phyloP scores from a whole-genome alignment of 768 basidiomycete genomes.

The Mycena alexandri region DNA sequence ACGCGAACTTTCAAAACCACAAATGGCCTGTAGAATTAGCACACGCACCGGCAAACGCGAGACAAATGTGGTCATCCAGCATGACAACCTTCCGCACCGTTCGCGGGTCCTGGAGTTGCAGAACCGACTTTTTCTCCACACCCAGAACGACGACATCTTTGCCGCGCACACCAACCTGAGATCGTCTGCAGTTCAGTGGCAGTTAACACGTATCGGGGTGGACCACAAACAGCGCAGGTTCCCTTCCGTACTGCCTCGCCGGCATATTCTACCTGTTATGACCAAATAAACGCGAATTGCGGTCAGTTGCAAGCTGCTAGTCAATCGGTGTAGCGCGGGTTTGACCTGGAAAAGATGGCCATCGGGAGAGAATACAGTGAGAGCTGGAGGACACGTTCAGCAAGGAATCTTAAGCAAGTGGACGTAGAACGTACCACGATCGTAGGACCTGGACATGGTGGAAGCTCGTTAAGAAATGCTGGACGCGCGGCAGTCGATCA shows the following conservation, averaged over 20 bases:
- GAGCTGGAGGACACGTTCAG: conserved; percentile 63
- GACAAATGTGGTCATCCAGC: conserved; percentile 97
- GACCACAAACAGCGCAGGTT: conserved; percentile 86
- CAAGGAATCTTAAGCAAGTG: background rate
- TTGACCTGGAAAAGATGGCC: conserved; percentile 97
- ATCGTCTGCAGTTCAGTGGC: conserved; percentile 6
- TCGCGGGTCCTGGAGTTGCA: conserved; percentile 97
- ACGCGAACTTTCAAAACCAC: conserved; percentile 28
- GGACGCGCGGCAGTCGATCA: conserved; percentile 63
- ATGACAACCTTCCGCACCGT: conserved; percentile 98
- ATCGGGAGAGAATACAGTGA: conserved; percentile 98
- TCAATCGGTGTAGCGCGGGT: conserved; percentile 16
- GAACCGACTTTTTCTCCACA: conserved; percentile 98
- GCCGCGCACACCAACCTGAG: conserved; percentile 94
- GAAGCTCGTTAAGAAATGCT: conserved; percentile 32
- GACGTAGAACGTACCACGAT: conserved; percentile 77
- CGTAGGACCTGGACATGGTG: conserved; percentile 93
- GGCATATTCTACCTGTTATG: conserved; percentile 94
- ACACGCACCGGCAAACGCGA: conserved; percentile 93
- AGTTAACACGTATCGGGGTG: conserved; percentile 23
- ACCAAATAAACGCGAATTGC: conserved; percentile 39
- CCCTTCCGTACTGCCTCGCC: conserved; percentile 97
- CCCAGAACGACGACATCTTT: conserved; percentile 95
- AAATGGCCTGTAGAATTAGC: conserved; percentile 13
- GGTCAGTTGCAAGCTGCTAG: conserved; percentile 26